Base-by-base conservation (phyloP, 31 red algal genomes). In the Bonnemaisonia californica region DNA sequence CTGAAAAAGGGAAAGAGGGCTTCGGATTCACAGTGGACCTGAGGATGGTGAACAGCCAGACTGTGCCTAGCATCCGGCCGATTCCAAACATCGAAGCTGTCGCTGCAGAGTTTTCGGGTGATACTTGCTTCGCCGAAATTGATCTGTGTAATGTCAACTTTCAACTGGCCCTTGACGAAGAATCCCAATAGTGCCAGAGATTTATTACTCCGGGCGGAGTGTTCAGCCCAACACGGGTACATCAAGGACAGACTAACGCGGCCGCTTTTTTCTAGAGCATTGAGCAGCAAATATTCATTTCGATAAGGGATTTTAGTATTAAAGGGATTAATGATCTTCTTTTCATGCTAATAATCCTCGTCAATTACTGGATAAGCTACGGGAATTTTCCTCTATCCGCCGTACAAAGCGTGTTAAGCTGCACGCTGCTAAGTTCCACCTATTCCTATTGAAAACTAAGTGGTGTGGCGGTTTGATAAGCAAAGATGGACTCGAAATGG, bases 11-110 rank as follows among this genome's bases (percentile, higher is more conserved):
- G 24, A n/a, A 0, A 31, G 70, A 54, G 41, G 24, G 34, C 26
- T 74, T 74, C 41, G 0, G 70, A 23, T 74, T 74, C 41, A 60
- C 74, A 18, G 74, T 79, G 23, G 74, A 79, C 56, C 38, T 63
- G 55, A 60, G 74, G 36, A 21, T 56, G 22, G 0, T 62, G 54
- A 79, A 36, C 62, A 31, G 0, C 37, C 28, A 36, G 74, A 79
- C 74, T 37, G 1, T 62, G 19, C 54, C 31, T 3, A 22, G 27
- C 13, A 41, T 62, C 40, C 51, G 74, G 54, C 74, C 74, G 19
- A 62, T 79, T 48, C 74, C 0, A 11, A 62, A 79, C 56, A 0
- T 79, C 18, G 55, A 79, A 27, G 23, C 11, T 26, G 57, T 62
- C 28, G 38, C 36, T 28, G 0, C 28, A 21, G 74, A 79, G n/a